phyloP scores from a whole-genome alignment of 495 filamentous ascomycete genomes.

The Lineolata rhizophorae region DNA sequence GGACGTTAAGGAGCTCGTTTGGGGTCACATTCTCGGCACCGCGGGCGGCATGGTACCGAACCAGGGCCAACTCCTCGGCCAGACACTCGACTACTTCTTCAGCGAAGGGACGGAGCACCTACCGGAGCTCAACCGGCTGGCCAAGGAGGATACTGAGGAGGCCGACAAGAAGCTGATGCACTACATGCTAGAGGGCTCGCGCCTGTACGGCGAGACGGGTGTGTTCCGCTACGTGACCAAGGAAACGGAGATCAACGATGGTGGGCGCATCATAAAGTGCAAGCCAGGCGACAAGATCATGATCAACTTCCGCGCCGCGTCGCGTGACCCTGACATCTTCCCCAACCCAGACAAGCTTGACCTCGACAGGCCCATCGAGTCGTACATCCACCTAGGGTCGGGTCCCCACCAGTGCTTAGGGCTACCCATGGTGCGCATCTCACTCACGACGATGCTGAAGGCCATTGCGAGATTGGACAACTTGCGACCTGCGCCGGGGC shows the following conservation, averaged over 20 bases:
- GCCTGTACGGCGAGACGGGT: constrained; percentile 17
- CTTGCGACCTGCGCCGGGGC: constrained; percentile 12
- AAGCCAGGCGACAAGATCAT: constrained; percentile 26
- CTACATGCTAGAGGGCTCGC: constrained; percentile 18
- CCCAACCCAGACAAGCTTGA: constrained; percentile 13
- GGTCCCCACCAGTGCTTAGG: constrained; percentile 17
- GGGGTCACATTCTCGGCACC: constrained; percentile 20
- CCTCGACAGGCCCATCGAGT: constrained; percentile 9
- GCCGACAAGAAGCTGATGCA: constrained; percentile 17
- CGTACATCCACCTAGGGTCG: constrained; percentile 16
- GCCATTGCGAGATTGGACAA: constrained; percentile 10
- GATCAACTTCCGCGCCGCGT: constrained; percentile 24
- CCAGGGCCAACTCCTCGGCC: constrained; percentile 17
- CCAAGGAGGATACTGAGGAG: constrained; percentile 16
- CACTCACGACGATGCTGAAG: constrained; percentile 18
- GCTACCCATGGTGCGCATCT: constrained; percentile 13
- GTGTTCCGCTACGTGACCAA: constrained; percentile 8
- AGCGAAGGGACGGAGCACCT: constrained; percentile 25
- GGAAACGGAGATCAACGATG: constrained; percentile 21
- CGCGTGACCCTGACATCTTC: constrained; percentile 13
- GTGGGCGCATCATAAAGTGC: constrained; percentile 20
- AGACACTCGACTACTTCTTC: constrained; percentile 22
- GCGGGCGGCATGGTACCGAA: constrained; percentile 23
- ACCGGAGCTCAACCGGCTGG: constrained; percentile 25
- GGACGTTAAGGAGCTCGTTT: constrained; percentile 13